Percentiles rank a stretch among this genome's conserved stretches.
Conservation (phyloP, 495 filamentous ascomycete species). For the Trichoderma asperelloides region DNA sequence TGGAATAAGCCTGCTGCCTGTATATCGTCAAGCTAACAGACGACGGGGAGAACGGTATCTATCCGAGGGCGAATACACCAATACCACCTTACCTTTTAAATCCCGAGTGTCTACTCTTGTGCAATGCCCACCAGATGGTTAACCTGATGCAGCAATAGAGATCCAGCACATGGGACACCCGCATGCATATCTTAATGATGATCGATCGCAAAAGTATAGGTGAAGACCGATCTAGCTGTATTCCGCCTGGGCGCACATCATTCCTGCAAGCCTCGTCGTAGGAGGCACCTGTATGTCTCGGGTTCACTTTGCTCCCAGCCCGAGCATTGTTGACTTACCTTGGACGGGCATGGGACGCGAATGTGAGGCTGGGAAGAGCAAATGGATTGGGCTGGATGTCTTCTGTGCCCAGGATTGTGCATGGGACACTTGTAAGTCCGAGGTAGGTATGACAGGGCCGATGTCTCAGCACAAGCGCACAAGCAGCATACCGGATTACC, state of each 20-base stretch:
- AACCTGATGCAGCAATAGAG: not conserved
- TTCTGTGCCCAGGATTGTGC: not conserved
- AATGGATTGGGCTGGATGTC: not conserved
- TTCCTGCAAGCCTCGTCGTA: not conserved
- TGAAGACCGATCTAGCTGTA: slow-evolving; percentile 4
- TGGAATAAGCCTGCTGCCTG: not conserved
- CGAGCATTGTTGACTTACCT: not conserved
- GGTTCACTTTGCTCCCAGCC: not conserved
- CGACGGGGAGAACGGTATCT: not conserved
- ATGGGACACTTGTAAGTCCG: too few species aligned
- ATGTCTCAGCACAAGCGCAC: not conserved
- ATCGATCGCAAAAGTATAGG: slow-evolving; percentile 4
- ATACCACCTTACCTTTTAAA: not conserved
- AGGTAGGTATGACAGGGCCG: not conserved
- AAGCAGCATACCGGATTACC: not conserved
- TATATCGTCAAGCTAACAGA: not conserved
- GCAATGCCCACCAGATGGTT: not conserved
- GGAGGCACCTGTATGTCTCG: not conserved
- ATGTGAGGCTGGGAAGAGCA: not conserved
- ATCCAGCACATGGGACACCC: slow-evolving; percentile 4
- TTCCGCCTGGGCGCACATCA: not conserved
- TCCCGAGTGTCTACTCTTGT: not conserved
- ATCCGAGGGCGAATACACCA: not conserved
- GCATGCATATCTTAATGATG: slow-evolving; percentile 6
- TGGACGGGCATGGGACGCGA: not conserved